Percentiles rank a stretch among this genome's conserved stretches.
Conservation (phyloP, 345 rosid genomes). For the Eucalyptus curtisii region DNA sequence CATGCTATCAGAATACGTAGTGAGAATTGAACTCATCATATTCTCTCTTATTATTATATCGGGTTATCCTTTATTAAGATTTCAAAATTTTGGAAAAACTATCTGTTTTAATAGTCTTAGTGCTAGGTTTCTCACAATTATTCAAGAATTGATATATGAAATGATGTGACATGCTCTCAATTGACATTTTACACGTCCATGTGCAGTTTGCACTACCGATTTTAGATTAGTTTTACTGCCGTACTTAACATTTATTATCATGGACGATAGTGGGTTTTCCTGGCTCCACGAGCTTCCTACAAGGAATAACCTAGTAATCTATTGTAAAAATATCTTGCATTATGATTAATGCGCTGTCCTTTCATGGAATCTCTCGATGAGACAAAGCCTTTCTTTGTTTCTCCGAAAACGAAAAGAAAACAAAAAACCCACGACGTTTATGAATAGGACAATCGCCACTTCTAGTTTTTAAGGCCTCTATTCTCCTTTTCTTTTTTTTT, state of each 20-base stretch:
- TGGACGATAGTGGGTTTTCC: neutral
- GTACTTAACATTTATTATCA: neutral
- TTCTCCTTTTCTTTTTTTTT: no score
- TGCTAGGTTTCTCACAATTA: neutral
- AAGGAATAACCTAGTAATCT: neutral
- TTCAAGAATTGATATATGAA: neutral
- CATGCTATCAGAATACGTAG: neutral
- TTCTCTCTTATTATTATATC: neutral
- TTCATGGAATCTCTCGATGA: neutral
- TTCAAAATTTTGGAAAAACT: neutral
- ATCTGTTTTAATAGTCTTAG: neutral
- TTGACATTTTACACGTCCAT: neutral
- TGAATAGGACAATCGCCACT: neutral
- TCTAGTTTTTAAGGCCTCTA: neutral
- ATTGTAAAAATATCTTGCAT: neutral
- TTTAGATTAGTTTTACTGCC: neutral
- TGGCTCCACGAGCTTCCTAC: neutral
- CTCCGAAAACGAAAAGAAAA: neutral
- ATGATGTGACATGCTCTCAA: neutral
- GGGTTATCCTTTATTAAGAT: neutral
- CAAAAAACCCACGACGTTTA: neutral
- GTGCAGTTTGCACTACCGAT: neutral
- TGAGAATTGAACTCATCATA: neutral
- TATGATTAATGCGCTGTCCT: neutral
- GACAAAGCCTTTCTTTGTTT: neutral